Evolutionary conservation across 768 basidiomycete genomes (phyloP).

Genomic region (Amanita exitialis): DNA sequence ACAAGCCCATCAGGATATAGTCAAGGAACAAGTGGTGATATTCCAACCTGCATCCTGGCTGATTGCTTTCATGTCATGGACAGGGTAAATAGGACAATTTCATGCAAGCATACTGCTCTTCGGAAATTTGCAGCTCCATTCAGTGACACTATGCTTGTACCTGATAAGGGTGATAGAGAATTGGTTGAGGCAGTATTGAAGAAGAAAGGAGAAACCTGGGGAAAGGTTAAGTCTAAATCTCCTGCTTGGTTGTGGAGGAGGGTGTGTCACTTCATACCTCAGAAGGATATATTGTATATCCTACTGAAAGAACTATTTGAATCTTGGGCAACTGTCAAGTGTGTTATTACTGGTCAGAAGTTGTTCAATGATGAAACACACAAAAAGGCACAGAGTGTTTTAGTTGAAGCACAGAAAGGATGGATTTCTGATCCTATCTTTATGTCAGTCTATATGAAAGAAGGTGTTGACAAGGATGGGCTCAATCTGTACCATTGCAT

Average conservation of each 20-base stretch:
- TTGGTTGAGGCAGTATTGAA: slow-evolving; percentile 4
- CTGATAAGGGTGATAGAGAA: slow-evolving; percentile 10
- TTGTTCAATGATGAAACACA: background rate
- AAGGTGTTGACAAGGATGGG: slow-evolving; percentile 11
- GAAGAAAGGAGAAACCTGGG: slow-evolving; percentile 7
- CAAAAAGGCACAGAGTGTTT: slow-evolving; percentile 7
- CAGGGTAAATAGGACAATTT: slow-evolving; percentile 6
- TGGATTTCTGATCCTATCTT: slow-evolving; percentile 13
- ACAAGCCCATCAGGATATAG: background rate
- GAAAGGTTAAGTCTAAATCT: background rate
- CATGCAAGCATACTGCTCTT: slow-evolving; percentile 7
- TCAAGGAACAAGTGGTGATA: slow-evolving; percentile 1
- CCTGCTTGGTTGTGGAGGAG: slow-evolving; percentile 11
- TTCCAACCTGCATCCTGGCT: slow-evolving; percentile 4
- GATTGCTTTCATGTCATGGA: slow-evolving; percentile 10
- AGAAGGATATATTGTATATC: slow-evolving; percentile 7
- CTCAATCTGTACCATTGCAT: slow-evolving; percentile 10
- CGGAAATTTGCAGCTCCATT: slow-evolving; percentile 10
- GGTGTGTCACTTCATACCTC: slow-evolving; percentile 10
- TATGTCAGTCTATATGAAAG: slow-evolving; percentile 9
- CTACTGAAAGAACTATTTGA: slow-evolving; percentile 12
- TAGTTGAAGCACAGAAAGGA: slow-evolving; percentile 9
- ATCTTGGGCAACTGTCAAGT: slow-evolving; percentile 3
- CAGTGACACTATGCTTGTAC: slow-evolving; percentile 12
- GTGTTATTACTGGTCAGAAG: background rate